Evolutionary conservation across 2,329 filamentous ascomycete species (phyloP).

Genomic region (Alternaria atra): DNA sequence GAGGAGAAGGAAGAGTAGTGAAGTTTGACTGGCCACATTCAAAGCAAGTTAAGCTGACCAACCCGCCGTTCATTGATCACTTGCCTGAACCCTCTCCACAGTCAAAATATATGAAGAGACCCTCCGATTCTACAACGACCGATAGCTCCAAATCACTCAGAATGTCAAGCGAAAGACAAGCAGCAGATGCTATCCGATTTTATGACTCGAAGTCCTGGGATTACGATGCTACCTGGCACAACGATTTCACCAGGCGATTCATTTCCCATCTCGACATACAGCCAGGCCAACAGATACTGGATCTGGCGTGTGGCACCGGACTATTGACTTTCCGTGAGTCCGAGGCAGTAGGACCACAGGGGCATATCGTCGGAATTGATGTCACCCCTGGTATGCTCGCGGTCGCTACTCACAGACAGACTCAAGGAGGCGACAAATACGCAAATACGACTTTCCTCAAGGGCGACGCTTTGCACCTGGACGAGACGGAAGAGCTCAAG

Average conservation of each 20-base stretch:
- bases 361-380: conserved; percentile 54
- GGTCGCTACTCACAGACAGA: conserved; percentile 45
- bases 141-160: not conserved
- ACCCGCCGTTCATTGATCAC: conserved; percentile 6
- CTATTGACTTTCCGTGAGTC: conserved; percentile 53
- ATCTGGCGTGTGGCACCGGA: conserved; percentile 59
- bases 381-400: conserved; percentile 54
- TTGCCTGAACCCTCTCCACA: not conserved
- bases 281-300: conserved; percentile 54
- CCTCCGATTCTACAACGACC: not conserved
- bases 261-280: conserved; percentile 41
- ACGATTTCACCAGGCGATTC: conserved; percentile 52
- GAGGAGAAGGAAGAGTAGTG: conserved; percentile 2
- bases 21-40: conserved; percentile 10
- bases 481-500: conserved; percentile 33
- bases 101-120: not conserved
- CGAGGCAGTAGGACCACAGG: conserved; percentile 50
- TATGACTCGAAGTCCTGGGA: conserved; percentile 47
- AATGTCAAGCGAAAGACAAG: conserved; percentile 34
- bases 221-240: conserved; percentile 56
- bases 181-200: conserved; percentile 42
- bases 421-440: conserved; percentile 35
- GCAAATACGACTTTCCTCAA: conserved; percentile 47
- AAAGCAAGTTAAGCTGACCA: conserved; percentile 13
- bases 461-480: conserved; percentile 51